Evolutionary conservation across 2,329 filamentous ascomycete species (phyloP), one percentile per base, ranked within the genome.

Genomic region (Decorospora gaudefroyi): DNA sequence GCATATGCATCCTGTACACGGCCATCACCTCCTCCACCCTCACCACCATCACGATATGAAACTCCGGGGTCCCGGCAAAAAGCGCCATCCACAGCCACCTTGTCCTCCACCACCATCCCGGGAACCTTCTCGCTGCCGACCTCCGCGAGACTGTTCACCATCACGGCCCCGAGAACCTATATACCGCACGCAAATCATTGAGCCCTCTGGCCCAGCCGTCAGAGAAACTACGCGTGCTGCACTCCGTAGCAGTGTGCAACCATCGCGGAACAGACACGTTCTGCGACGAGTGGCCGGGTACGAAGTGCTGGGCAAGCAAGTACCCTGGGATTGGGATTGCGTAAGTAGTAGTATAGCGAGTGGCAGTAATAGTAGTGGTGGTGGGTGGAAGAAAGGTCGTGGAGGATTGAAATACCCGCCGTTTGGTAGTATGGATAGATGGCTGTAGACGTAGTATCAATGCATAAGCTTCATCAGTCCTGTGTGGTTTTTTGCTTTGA

Each of bases 291-390:
- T 68, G 11, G 61, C 63, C 7, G 65, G 63, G 1, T 68, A 66
- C 25, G 61, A 68, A 16, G 58, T 67, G 1, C 21, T 65, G n/a
- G 59, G 64, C 1, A 47, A 34, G 18, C 52, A 62, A 22, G 59
- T 65, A 3, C 65, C 65, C 6, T 68, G 65, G 62, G 56, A 61
- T 40, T 68, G 65, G 65, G 65, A 68, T 17, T 67, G 64, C 21
- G 51, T 68, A 9, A 66, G 63, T 37, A 68, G 62, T 38, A 55
- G 55, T 1, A 53, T 49, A 3, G 56, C 52, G 3, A 61, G 59
- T 27, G 46, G 46, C 25, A 42, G 13, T 25, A 28, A 23, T 5
- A 37, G 34, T 7, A 29, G 47, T 6, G 43, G 38, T 0, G 35
- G 46, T 4, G 38, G 52, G 13, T 48, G 37, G 44, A 46, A 39